These are phyloP conservation scores for Podila epicladia DNA, from an alignment of 192 early-diverging fungal genomes.

Conservation along the genomic window DNA sequence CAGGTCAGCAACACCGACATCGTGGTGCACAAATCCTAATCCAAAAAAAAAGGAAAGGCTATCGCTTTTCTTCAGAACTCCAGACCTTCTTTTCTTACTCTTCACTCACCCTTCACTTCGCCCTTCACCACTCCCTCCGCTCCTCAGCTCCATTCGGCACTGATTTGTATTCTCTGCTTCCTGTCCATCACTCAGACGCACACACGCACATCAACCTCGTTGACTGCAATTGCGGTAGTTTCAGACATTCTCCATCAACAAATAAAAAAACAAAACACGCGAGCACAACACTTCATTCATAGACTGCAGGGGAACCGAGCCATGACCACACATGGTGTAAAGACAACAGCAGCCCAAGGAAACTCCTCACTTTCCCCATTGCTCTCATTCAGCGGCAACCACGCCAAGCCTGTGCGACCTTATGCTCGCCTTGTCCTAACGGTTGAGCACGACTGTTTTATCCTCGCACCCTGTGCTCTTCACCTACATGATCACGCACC, in stretches of 20 bases:
- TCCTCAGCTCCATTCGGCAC: too few relatives aligned
- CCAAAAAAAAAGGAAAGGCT: not conserved
- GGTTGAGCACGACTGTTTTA: conserved; percentile 37
- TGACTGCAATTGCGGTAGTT: too few relatives aligned
- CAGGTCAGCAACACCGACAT: too few relatives aligned
- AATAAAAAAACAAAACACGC: too few relatives aligned
- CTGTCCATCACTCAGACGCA: too few relatives aligned
- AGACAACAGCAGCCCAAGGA: not conserved
- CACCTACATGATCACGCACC: not conserved
- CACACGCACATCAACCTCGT: too few relatives aligned
- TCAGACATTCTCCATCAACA: too few relatives aligned
- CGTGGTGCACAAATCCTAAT: too few relatives aligned
- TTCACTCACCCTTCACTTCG: not conserved
- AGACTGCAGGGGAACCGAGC: too few relatives aligned
- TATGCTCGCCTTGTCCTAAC: conserved; percentile 28
- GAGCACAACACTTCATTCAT: too few relatives aligned
- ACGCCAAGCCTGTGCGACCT: conserved; percentile 15
- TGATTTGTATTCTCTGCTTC: too few relatives aligned
- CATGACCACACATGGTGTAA: too few relatives aligned
- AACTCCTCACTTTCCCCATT: not conserved
- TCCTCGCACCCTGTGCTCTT: conserved; percentile 11
- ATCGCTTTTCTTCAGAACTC: not conserved
- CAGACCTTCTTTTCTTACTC: not conserved
- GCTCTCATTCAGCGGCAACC: not conserved
- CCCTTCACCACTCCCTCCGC: not conserved